Conservation (phyloP, 2,329 filamentous ascomycete species). For the Cladophialophora yegresii region DNA sequence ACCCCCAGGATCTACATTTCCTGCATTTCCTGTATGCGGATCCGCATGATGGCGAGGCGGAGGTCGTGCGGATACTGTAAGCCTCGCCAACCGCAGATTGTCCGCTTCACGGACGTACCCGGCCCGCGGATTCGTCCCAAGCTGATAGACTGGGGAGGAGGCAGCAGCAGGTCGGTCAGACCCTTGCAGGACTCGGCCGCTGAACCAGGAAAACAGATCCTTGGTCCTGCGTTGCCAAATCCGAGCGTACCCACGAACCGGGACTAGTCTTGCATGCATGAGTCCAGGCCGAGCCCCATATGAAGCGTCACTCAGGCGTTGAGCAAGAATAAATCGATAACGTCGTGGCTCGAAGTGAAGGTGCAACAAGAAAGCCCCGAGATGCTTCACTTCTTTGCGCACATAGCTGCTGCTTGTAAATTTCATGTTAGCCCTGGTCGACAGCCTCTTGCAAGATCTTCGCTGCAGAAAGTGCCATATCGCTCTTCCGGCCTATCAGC, state of each 20-base stretch:
- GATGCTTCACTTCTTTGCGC: neutral
- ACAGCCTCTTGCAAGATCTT: slow-evolving; percentile 17
- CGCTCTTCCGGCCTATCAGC: slow-evolving; percentile 59
- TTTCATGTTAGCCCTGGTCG: slow-evolving; percentile 4
- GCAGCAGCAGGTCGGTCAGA: neutral
- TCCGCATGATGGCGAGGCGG: slow-evolving; percentile 9
- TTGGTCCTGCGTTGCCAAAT: neutral
- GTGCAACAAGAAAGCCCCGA: neutral
- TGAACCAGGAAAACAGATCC: neutral
- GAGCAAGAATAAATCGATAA: neutral
- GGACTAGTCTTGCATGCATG: neutral
- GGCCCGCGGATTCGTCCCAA: neutral
- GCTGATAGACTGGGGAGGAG: neutral
- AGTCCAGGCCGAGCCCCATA: neutral
- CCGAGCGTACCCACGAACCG: neutral
- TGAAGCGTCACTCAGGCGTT: neutral
- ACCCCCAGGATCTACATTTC: slow-evolving; percentile 13
- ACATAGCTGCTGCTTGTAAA: neutral
- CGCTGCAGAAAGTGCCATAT: slow-evolving; percentile 51
- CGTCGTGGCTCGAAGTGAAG: neutral
- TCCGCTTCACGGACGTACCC: neutral
- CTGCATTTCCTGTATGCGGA: slow-evolving; percentile 4
- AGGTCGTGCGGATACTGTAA: slow-evolving; percentile 6
- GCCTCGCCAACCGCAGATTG: neutral
- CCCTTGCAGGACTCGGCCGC: neutral